phyloP scores from a whole-genome alignment of 2,329 filamentous ascomycete species.

The Aaosphaeria arxii region DNA sequence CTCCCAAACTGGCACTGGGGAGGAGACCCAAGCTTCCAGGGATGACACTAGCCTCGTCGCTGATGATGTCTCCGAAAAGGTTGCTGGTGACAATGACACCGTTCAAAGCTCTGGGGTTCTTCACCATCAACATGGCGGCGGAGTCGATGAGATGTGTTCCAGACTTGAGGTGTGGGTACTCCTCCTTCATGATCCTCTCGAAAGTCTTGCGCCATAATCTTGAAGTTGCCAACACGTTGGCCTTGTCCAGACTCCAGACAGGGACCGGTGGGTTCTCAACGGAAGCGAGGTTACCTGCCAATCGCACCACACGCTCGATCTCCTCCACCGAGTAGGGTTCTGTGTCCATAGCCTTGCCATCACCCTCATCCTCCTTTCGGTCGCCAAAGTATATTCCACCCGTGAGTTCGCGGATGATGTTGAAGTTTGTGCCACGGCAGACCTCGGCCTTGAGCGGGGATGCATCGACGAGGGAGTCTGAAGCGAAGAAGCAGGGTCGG shows the following conservation, averaged over 20 bases:
- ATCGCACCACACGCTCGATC: constrained; percentile 81
- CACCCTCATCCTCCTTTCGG: constrained; percentile 74
- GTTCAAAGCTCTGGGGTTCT: constrained; percentile 84
- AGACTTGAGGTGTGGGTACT: constrained; percentile 83
- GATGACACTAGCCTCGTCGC: constrained; percentile 91
- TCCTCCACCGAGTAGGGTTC: constrained; percentile 83
- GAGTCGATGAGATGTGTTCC: constrained; percentile 92
- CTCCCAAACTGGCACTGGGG: constrained; percentile 82
- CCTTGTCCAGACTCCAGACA: constrained; percentile 91
- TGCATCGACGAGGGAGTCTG: constrained; percentile 75
- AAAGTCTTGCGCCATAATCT: constrained; percentile 87
- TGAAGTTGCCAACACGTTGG: constrained; percentile 89
- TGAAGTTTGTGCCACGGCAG: constrained; percentile 85
- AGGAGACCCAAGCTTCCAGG: constrained; percentile 85
- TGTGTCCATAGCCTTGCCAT: constrained; percentile 74
- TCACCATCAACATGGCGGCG: constrained; percentile 97
- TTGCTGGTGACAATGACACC: constrained; percentile 92
- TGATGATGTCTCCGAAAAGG: constrained; percentile 93
- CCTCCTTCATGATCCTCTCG: constrained; percentile 76
- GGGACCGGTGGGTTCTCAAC: constrained; percentile 71
- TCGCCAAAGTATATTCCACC: constrained; percentile 96
- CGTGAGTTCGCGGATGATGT: constrained; percentile 87
- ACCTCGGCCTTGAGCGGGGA: constrained; percentile 86
- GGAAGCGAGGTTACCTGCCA: constrained; percentile 78
- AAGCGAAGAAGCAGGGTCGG: constrained; percentile 92